Percentiles rank a stretch among this genome's conserved stretches.
Conservation (phyloP, 192 early-diverging fungal genomes). For the Phlyctochytrium planicorne region DNA sequence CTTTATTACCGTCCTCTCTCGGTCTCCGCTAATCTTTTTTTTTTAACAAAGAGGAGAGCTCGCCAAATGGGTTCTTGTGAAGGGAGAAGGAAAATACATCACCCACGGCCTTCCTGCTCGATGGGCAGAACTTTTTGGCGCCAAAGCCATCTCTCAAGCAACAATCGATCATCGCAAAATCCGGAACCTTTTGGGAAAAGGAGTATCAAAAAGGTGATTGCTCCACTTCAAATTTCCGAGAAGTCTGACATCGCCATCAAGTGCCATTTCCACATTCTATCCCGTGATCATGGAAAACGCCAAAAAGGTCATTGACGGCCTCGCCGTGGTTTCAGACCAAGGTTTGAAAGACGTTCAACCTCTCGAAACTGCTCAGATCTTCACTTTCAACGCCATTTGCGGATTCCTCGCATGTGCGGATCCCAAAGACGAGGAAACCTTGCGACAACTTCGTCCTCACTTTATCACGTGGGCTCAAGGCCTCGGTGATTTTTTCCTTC, state of each 20-base stretch:
- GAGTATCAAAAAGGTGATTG: neutral
- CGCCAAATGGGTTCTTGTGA: neutral
- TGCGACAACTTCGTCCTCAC: neutral
- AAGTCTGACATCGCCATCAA: neutral
- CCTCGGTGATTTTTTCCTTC: slow-evolving; percentile 13
- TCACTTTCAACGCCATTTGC: slow-evolving; percentile 21
- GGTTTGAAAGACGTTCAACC: neutral
- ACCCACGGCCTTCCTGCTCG: neutral
- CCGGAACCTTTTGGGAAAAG: neutral
- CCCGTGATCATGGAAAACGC: neutral
- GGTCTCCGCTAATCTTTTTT: neutral
- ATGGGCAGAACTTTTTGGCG: neutral
- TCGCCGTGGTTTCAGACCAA: neutral
- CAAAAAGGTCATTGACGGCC: neutral
- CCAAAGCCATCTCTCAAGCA: neutral
- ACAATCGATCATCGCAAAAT: neutral
- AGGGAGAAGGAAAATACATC: neutral
- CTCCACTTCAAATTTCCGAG: neutral
- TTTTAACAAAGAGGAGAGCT: neutral
- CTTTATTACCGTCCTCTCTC: neutral
- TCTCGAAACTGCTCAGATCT: neutral
- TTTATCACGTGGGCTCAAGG: slow-evolving; percentile 8
- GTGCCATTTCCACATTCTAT: neutral
- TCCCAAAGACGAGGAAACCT: neutral
- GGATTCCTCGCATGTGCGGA: slow-evolving; percentile 10